Percentiles rank a stretch among this genome's conserved stretches.
These are phyloP conservation scores for Onygenales sp. DNA, from an alignment of 2,329 filamentous ascomycete species.

Conservation along the genomic window DNA sequence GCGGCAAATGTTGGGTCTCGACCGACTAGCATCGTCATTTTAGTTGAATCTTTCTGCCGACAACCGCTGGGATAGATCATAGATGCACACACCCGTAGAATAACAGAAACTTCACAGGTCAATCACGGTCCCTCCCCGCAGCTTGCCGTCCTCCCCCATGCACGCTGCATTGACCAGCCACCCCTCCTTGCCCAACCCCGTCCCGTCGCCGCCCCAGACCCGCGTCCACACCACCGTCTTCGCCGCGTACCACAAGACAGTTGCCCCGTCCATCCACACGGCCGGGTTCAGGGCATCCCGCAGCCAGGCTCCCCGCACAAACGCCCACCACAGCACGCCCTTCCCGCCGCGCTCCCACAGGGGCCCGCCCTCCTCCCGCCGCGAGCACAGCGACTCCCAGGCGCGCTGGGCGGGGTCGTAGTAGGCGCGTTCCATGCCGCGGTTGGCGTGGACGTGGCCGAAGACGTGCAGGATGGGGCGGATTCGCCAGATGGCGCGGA, in stretches of 20 bases:
- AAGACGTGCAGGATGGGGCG: constrained; percentile 71
- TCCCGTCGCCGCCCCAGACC: constrained; percentile 43
- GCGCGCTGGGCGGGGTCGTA: constrained; percentile 65
- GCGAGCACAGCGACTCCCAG: constrained; percentile 56
- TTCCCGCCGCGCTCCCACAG: constrained; percentile 10
- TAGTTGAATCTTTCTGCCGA: too few species aligned
- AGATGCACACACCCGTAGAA: too few species aligned
- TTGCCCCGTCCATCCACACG: constrained; percentile 43
- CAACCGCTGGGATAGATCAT: too few species aligned
- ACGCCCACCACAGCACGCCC: constrained; percentile 5
- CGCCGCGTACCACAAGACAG: constrained; percentile 44
- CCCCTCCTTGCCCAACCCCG: constrained; percentile 22
- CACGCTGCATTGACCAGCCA: constrained; percentile 52
- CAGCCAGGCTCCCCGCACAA: constrained; percentile 5
- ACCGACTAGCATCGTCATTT: too few species aligned
- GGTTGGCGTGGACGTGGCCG: constrained; percentile 71
- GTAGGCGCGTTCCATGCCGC: constrained; percentile 59
- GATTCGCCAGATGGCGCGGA: constrained; percentile 64
- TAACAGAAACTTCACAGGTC: constrained; percentile 9
- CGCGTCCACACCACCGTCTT: constrained; percentile 51
- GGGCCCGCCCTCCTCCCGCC: constrained; percentile 22
- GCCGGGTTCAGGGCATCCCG: constrained; percentile 7
- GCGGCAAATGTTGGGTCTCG: too few species aligned
- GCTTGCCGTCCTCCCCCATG: constrained; percentile 29
- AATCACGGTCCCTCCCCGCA: constrained; percentile 28